These are phyloP conservation scores for Solanum virginianum DNA, from an alignment of 257 asterid species.

Conservation along the genomic window DNA sequence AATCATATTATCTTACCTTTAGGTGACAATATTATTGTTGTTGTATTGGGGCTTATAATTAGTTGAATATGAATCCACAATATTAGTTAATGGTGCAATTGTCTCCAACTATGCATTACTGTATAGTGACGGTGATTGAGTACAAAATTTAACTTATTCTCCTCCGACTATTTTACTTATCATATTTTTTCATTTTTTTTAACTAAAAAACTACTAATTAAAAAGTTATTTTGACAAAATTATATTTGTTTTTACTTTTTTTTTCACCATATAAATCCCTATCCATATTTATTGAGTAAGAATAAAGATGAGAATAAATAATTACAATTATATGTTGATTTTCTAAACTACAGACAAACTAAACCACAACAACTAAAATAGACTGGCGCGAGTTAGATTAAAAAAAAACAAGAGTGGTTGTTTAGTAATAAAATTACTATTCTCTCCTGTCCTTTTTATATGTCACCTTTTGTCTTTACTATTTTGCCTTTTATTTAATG, in stretches of 20 bases:
- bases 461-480: no score
- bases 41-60: not conserved
- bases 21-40: not conserved
- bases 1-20: not conserved
- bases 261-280: not conserved
- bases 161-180: not conserved
- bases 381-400: not conserved
- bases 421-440: not conserved
- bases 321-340: not conserved
- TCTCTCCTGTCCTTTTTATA: no score
- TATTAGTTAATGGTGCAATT: not conserved
- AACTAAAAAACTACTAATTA: not conserved
- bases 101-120: not conserved
- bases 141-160: not conserved
- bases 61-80: not conserved
- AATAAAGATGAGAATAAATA: not conserved
- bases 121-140: not conserved
- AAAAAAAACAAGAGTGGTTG: not conserved
- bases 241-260: not conserved
- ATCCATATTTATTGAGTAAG: not conserved
- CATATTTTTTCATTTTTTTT: not conserved
- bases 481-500: no score
- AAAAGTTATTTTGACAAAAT: not conserved
- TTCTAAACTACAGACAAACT: not conserved
- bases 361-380: not conserved